These are phyloP conservation scores for Begonia fuchsioides DNA, from an alignment of 306 rosid genomes.

Conservation along the genomic window DNA sequence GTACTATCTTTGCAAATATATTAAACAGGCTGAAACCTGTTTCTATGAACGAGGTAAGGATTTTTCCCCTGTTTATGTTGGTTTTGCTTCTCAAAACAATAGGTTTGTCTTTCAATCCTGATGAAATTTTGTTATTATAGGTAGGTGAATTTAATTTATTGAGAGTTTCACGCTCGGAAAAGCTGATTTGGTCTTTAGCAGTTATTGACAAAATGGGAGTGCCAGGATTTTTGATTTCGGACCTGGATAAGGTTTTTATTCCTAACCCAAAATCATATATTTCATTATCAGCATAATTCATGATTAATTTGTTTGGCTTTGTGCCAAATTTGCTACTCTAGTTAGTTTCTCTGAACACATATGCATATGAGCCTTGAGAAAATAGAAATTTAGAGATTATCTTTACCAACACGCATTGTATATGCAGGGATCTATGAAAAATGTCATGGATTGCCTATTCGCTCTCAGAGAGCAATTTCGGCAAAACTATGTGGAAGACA, in stretches of 20 bases:
- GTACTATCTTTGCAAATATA: slow-evolving; percentile 42
- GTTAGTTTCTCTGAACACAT: too few relatives aligned
- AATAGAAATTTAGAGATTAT: too few relatives aligned
- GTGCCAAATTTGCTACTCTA: too few relatives aligned
- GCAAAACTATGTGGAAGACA: slow-evolving; percentile 21
- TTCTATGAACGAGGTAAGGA: slow-evolving; percentile 29
- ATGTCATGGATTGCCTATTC: slow-evolving; percentile 47
- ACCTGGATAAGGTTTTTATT: slow-evolving; percentile 47
- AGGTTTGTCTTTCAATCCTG: background rate
- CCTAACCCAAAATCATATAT: too few relatives aligned
- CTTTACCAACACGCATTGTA: too few relatives aligned
- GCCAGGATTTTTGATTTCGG: slow-evolving; percentile 27
- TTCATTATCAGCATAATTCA: too few relatives aligned
- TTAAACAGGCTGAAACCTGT: slow-evolving; percentile 40
- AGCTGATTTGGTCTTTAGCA: slow-evolving; percentile 36
- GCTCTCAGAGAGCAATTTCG: slow-evolving; percentile 25
- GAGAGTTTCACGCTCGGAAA: slow-evolving; percentile 33
- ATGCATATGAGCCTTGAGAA: too few relatives aligned
- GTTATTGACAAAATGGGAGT: slow-evolving; percentile 32
- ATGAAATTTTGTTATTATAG: slow-evolving; percentile 17
- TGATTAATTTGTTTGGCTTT: too few relatives aligned
- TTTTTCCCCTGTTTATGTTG: background rate
- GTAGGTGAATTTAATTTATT: slow-evolving; percentile 26
- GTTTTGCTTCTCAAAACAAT: slow-evolving; percentile 1
- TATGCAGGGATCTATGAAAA: slow-evolving; percentile 46